Percentiles rank a stretch among this genome's conserved stretches.
Evolutionary conservation across 495 filamentous ascomycete species (phyloP).

Genomic region (Eremomyces bilateralis): DNA sequence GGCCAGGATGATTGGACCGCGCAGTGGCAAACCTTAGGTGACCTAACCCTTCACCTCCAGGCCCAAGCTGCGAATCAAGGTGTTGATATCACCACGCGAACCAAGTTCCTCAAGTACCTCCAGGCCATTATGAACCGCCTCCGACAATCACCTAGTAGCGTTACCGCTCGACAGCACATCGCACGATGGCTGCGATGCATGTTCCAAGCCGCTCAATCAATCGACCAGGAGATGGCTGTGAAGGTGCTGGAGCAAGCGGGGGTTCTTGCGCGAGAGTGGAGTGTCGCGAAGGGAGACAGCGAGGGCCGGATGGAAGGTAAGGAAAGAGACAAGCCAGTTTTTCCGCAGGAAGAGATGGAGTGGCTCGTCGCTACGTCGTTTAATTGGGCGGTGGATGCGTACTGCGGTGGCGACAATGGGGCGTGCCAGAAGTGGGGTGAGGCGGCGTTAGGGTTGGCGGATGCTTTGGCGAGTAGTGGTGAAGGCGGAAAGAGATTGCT

Average conservation of each 20-base stretch:
- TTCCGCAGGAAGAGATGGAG: slow-evolving; percentile 49
- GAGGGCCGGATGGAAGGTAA: background rate
- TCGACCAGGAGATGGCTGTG: slow-evolving; percentile 15
- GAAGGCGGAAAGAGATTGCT: too few species aligned
- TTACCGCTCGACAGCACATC: slow-evolving; percentile 32
- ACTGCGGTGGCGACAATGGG: slow-evolving; percentile 30
- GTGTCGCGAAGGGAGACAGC: slow-evolving; percentile 7
- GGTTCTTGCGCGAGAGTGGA: slow-evolving; percentile 10
- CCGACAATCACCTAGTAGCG: slow-evolving; percentile 41
- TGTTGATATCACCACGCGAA: slow-evolving; percentile 12
- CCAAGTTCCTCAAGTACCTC: slow-evolving; percentile 1
- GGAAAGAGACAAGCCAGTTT: slow-evolving; percentile 12
- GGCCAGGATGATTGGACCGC: slow-evolving; percentile 3
- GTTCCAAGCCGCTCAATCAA: slow-evolving; percentile 37
- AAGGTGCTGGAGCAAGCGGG: slow-evolving; percentile 18
- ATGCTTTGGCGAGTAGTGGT: too few species aligned
- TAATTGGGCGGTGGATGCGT: slow-evolving; percentile 57
- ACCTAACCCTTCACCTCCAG: background rate
- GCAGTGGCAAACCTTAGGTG: slow-evolving; percentile 8
- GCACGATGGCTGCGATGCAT: slow-evolving; percentile 53
- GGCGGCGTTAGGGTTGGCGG: slow-evolving; percentile 42
- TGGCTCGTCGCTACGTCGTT: slow-evolving; percentile 57
- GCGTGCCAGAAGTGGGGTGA: slow-evolving; percentile 40
- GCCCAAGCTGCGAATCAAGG: slow-evolving; percentile 22
- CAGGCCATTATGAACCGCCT: slow-evolving; percentile 6